A percentile compares a stretch with the other conserved stretches of the same genome.
Evolutionary conservation across 1,284 basidiomycete species (phyloP).

Genomic region (Boletus calvinii): DNA sequence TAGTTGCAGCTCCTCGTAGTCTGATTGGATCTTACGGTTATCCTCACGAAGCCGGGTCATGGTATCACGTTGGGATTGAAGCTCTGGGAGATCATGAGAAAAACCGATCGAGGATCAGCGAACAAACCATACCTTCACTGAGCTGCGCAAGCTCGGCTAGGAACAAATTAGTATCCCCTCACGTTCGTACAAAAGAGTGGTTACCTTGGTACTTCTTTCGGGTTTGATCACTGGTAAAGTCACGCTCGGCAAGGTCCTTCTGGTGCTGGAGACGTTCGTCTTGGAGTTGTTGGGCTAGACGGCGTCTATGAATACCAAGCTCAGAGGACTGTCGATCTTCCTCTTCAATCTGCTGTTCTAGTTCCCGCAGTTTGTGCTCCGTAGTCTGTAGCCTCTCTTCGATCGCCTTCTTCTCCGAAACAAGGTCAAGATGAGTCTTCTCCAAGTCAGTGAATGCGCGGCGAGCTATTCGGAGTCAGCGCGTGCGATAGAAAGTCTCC

Average conservation of each 20-base stretch:
- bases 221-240: conserved; percentile 75
- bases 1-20: conserved; percentile 75
- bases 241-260: conserved; percentile 73
- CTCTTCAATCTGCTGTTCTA: conserved; percentile 67
- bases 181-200: conserved; percentile 3
- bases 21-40: conserved; percentile 72
- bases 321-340: conserved; percentile 70
- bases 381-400: conserved; percentile 52
- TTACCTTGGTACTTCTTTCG: conserved; percentile 81
- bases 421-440: conserved; percentile 52
- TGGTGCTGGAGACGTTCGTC: conserved; percentile 75
- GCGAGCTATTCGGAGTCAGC: conserved; percentile 40
- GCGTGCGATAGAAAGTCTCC: neutral
- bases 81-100: conserved; percentile 43
- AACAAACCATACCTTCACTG: conserved; percentile 59
- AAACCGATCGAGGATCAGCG: neutral
- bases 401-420: conserved; percentile 52
- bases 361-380: conserved; percentile 56
- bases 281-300: conserved; percentile 70
- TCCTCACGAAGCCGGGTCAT: conserved; percentile 78
- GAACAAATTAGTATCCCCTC: conserved; percentile 10
- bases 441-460: conserved; percentile 64
- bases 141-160: conserved; percentile 72
- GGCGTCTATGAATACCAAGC: conserved; percentile 58
- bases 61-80: conserved; percentile 73